Base-by-base conservation (phyloP, 345 rosid species). In the Hibiscus trionum region DNA sequence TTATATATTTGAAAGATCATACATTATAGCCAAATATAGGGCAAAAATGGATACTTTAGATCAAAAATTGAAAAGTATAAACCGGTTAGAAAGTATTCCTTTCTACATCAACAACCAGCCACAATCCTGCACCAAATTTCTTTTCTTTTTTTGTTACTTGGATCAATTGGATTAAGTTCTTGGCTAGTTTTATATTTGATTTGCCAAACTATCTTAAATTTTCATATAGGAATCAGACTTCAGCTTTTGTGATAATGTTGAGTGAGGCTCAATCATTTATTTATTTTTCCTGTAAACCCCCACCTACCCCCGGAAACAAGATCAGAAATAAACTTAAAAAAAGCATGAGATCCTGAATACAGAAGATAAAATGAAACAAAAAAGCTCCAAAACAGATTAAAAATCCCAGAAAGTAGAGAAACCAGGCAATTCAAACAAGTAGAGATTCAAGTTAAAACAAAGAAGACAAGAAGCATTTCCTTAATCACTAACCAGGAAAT, bases 401-500 rank as follows among this genome's bases (percentile, higher is more conserved):
- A 14, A 64, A 64, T 42, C 49, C 27, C 27, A 37, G 69, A 5
- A 63, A 17, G n/a, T 2, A 66, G 50, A 24, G 50, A 24, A 46
- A 24, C 12, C 33, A 46, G 19, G 55, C 47, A 24, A 66, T 35
- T n/a, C 37, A 61, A 37, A 10, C 16, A 62, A 62, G 66, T 11
- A 19, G 7, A 42, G 46, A 21, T 60, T 60, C 61, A 19, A 3
- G 27, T 56, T 9, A 60, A 60, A 60, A 5, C 17, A 12, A 60
- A 27, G n/a, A 12, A 60, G 14, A 60, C 3, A 60, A 60, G 47
- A 62, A 62, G 2, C 24, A 62, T 16, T 58, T 57, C 4, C 16
- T 58, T 31, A 31, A 31, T 31, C 33, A 69, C 79, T 75, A 71
- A 90, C 97, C 93, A 86, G 76, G 75, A 77, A 70, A 77, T 91